Evolutionary conservation across 1,139 yeast species (phyloP), one percentile per base, ranked within the genome.

Genomic region (Sugiyamaella paludigena): DNA sequence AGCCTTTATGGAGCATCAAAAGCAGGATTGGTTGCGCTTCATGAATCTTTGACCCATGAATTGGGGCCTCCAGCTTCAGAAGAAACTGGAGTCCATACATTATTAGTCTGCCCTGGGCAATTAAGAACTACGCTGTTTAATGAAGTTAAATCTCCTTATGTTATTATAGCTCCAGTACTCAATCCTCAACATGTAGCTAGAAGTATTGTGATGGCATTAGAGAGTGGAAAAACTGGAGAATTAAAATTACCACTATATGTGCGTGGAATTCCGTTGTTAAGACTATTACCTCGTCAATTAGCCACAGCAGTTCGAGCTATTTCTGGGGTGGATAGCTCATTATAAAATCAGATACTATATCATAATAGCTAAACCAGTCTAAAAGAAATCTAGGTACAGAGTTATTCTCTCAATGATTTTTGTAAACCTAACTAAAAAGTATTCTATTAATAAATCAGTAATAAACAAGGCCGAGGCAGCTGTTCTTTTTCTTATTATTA

Each of bases 1-100:
- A 79, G 86, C 36, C 87, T 87, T 0, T 91, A 91, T 60, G 96
- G 96, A 0, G 96, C 97, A 0, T 79, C 95, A 7, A 91, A 91
- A 65, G 84, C 95, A 0, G 97, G 95, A 0, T 67, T 87, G 29
- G 77, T 91, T 46, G 89, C 94, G 0, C 69, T 89, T 40, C 97
- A 91, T 63, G 95, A 87, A 62, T 82, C 92, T 0, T 70, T 91
- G 36, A 81, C 88, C 0, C 80, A 80, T 56, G 95, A 87, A 62
- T 64, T 87, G 34, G 83, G 83, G 0, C 52, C 54, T 11, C 55
- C 57, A 4, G 43, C 51, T 10, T 28, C 36, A 10, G 48, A 52
- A 2, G 45, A 43, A 10, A 39, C 53, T 2, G 87, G 87, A 1
- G 77, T 89, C 16, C 83, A 82, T 58, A 84, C 95, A 0, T 68